phyloP scores from a whole-genome alignment of 345 rosid genomes.

The Salix udensis region DNA sequence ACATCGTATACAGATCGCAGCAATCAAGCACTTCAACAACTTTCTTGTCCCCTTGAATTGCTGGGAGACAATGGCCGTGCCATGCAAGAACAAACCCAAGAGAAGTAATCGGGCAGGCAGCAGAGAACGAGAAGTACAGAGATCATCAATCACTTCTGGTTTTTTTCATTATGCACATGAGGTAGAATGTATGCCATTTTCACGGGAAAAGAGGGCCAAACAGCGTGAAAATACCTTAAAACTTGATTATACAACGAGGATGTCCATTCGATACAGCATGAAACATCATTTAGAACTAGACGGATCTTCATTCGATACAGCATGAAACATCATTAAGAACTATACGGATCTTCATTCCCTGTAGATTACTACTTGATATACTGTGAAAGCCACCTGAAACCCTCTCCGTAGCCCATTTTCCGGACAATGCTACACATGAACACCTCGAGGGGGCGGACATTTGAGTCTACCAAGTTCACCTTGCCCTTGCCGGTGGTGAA shows the following conservation, averaged over 20 bases:
- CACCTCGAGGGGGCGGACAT: constrained; percentile 62
- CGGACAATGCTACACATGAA: constrained; percentile 78
- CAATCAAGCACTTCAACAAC: not conserved
- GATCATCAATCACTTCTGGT: not conserved
- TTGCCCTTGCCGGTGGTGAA: constrained; percentile 75
- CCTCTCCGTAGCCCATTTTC: constrained; percentile 76
- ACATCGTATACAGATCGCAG: not conserved
- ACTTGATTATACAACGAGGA: not conserved
- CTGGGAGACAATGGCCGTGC: not conserved
- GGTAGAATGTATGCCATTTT: constrained; percentile 8
- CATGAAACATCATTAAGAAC: constrained; percentile 15
- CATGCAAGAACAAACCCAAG: not conserved
- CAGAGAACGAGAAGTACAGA: not conserved
- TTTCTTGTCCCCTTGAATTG: not conserved
- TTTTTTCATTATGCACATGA: not conserved
- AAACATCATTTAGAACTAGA: constrained; percentile 11
- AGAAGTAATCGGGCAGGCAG: not conserved
- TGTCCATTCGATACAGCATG: constrained; percentile 21
- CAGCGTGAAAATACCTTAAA: constrained; percentile 9
- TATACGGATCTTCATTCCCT: not conserved
- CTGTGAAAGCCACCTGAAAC: constrained; percentile 74
- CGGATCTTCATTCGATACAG: not conserved
- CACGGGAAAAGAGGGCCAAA: not conserved
- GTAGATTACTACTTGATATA: constrained; percentile 47
- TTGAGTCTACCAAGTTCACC: constrained; percentile 45